Evolutionary conservation across 2,329 filamentous ascomycete genomes (phyloP), one percentile per base, ranked within the genome.

Genomic region (Neofusicoccum kwambonambiense): DNA sequence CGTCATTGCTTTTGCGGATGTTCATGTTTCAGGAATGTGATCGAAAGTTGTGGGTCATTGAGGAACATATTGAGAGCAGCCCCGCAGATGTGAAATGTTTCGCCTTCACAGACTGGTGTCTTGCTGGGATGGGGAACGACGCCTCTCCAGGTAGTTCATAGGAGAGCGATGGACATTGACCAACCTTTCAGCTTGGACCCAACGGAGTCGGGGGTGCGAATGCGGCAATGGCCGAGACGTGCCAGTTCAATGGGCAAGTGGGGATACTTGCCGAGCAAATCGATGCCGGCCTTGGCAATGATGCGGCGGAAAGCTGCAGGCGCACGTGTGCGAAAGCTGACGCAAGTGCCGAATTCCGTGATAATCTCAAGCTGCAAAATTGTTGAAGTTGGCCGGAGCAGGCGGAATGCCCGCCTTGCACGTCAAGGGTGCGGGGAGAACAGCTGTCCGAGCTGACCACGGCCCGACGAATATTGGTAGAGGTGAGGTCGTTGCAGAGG

Each of bases 291-390:
- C 54, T 58, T 45, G 54, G 54, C 54, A 37, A 58, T 35, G 54
- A 44, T 58, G 39, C 39, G 22, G 39, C 54, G 39, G 54, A 22
- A 58, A 58, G 54, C 54, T 58, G 54, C 54, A 58, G 54, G 39
- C 44, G 54, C 54, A 58, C 54, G 54, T 58, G 54, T 58, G 41
- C 39, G 54, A 22, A 56, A 8, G 52, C 37, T 56, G 52, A 56
- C 31, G 37, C 17, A 19, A 34, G 19, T 58, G 54, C 54, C 54
- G 54, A 58, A 44, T n/a, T 58, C 54, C 54, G 54, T 58, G 54
- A 42, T 42, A 34, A 31, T 15, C 27, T 41, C 37, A 15, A 12
- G 39, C 22, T 8, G n/a, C 22, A 19, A 35, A 58, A 58, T 27
- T 22, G 54, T 44, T 17, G 41, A 39, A 58, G 54, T 4, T 31